These are phyloP conservation scores for Yamadazyma atlantica DNA, from an alignment of 1,139 yeast species.

Conservation along the genomic window DNA sequence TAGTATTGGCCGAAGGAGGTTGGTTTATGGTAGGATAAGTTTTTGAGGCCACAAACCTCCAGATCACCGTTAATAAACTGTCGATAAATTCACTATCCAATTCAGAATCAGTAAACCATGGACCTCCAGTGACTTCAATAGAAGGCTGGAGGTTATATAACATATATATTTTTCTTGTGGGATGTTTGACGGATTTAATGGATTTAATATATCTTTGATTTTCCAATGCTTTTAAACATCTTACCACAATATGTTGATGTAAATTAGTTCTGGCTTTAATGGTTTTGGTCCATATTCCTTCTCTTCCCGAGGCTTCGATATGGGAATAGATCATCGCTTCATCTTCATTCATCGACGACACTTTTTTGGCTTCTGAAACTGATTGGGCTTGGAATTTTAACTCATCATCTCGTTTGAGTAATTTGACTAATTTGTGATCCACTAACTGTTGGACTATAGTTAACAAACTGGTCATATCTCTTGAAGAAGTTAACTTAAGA, in stretches of 20 bases:
- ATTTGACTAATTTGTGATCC: slow-evolving; percentile 63
- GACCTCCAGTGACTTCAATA: slow-evolving; percentile 96
- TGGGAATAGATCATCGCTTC: slow-evolving; percentile 90
- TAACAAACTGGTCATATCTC: slow-evolving; percentile 50
- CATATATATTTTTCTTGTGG: slow-evolving; percentile 97
- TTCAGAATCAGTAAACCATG: slow-evolving; percentile 98
- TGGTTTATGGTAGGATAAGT: slow-evolving; percentile 75
- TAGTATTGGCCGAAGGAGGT: slow-evolving; percentile 23
- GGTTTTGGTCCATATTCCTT: slow-evolving; percentile 95
- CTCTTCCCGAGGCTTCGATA: slow-evolving; percentile 91
- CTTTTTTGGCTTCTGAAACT: slow-evolving; percentile 64
- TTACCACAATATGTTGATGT: slow-evolving; percentile 86
- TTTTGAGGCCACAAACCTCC: slow-evolving; percentile 78
- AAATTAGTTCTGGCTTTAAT: slow-evolving; percentile 86
- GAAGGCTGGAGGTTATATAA: slow-evolving; percentile 90
- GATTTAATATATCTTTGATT: slow-evolving; percentile 82
- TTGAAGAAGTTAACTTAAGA: slow-evolving; percentile 37
- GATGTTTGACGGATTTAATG: slow-evolving; percentile 89
- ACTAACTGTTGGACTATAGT: slow-evolving; percentile 64
- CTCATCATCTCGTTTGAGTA: slow-evolving; percentile 62
- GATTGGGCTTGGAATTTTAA: slow-evolving; percentile 74
- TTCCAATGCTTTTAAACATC: slow-evolving; percentile 84
- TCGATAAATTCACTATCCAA: slow-evolving; percentile 92
- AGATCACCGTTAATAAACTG: slow-evolving; percentile 75
- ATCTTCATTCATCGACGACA: slow-evolving; percentile 75